Base-by-base conservation (phyloP, 2,329 filamentous ascomycete species). In the Microsporum ferrugineum region DNA sequence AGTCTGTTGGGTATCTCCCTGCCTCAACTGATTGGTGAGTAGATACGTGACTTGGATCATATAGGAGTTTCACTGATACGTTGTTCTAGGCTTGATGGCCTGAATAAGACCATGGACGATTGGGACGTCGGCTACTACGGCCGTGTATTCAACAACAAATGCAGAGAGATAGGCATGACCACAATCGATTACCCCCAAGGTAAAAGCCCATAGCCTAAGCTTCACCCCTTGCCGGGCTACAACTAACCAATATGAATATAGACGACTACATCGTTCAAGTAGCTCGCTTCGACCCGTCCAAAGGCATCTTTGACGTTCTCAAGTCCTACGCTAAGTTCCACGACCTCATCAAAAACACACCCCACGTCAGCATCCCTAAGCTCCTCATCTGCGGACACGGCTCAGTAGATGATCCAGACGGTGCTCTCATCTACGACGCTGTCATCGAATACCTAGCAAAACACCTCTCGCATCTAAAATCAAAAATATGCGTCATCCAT, bases 341-440 rank as follows among this genome's bases (percentile, higher is more conserved):
- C 60, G 77, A 79, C 5, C 81, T 85, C 58, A 79, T 85, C 61
- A 73, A 79, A 10, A 75, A 76, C 38, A 69, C 71, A 0, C 66
- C 79, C 1, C 72, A 79, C 1, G 76, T 83, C 23, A 76, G 80
- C 1, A 88, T 88, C 0, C 89, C 75, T 3, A 76, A 92, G 70
- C 82, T 94, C 3, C 80, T 91, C 43, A 83, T 94, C 27, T 88
- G 86, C 51, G 89, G 89, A 17, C 89, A 92, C 69, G 85, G 87
- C 53, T 89, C 88, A 0, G 82, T 92, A 62, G 89, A 94, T 68
- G 89, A 94, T 64, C 89, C 89, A 0, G 89, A 94, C 66, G 88
- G 84, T 10, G 83, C 81, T 8, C 73, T 82, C 57, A 85, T 94
- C 66, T 89, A 87, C 70, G 86, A 91, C 67, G 75, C 88, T 66